Evolutionary conservation across 2,329 filamentous ascomycete genomes (phyloP), one percentile per base, ranked within the genome.

Genomic region (Phaeosphaeriaceae sp.): DNA sequence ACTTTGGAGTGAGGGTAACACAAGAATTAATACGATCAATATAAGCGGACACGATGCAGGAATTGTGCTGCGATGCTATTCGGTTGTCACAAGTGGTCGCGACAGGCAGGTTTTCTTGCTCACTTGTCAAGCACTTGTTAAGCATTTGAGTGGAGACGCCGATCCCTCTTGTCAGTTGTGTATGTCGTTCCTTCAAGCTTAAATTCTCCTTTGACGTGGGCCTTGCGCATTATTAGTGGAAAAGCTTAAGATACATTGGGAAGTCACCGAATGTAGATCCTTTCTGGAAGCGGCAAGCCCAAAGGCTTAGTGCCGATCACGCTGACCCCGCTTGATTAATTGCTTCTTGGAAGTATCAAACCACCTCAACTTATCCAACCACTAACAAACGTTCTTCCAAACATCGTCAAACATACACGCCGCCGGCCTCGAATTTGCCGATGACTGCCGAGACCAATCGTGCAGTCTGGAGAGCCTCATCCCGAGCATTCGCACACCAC

Each of bases 331-430:
- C 27, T 36, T 52, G 33, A 65, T 69, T 62, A 63, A 60, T 47
- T 57, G 50, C 47, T 47, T 50, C 51, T 60, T 60, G 59, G 47
- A 56, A 60, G 54, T 41, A 40, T 69, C 50, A 65, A 62, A 61
- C 54, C 46, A 53, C 33, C 53, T 58, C 57, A 57, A 48, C 48
- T 20, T 49, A 51, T 24, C 25, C 62, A 36, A 50, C 68, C 65
- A 68, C 48, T 67, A 41, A 64, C 45, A 40, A 5, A 11, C 20
- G n/a, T 24, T 19, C 40, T 19, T 33, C n/a, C 22, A 49, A 54
- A 48, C 51, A 21, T 25, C 19, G 13, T 48, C 44, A 20, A 15
- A 49, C 36, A 40, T 15, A n/a, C n/a, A n/a, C 36, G 36, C 17
- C 36, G 36, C 36, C 36, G 15, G 36, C 17, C 36, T 40, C 15